Conservation (phyloP, 768 basidiomycete genomes). For the Psilocybe cyanescens region DNA sequence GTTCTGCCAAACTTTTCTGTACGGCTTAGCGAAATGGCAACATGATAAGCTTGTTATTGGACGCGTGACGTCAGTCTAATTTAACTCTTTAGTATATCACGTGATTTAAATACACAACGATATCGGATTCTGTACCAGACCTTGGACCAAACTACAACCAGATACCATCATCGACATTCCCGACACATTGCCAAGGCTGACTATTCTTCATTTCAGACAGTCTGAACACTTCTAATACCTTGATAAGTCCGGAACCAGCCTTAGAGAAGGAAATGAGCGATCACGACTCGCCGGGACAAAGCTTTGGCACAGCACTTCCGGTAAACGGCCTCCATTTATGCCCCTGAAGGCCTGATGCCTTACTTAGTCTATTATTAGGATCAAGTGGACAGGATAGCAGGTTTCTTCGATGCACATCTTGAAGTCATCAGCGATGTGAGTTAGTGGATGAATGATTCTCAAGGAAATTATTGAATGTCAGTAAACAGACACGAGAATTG, state of each 20-base stretch:
- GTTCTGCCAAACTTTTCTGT: no score
- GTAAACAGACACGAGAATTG: conserved; percentile 68
- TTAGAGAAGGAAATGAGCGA: conserved; percentile 4
- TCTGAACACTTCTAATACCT: no score
- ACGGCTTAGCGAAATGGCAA: no score
- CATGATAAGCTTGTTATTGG: no score
- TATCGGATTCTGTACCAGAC: not conserved
- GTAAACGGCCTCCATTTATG: not conserved
- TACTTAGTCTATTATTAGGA: conserved; percentile 47
- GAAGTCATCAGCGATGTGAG: conserved; percentile 67
- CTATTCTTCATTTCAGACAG: no score
- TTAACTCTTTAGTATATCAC: not conserved
- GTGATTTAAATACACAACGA: not conserved
- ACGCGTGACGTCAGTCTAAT: conserved; percentile 6
- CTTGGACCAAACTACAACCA: not conserved
- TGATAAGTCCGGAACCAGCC: no score
- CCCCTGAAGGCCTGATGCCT: not conserved
- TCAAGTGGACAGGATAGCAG: conserved; percentile 68
- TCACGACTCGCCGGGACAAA: conserved; percentile 9
- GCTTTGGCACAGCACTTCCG: conserved; percentile 12
- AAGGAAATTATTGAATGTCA: not conserved
- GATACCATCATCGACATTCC: not conserved
- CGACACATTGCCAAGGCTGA: not conserved
- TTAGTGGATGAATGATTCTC: not conserved
- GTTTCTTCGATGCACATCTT: conserved; percentile 66